These are phyloP conservation scores for Cercospora citrullina DNA, from an alignment of 2,329 filamentous ascomycete genomes.

Conservation along the genomic window DNA sequence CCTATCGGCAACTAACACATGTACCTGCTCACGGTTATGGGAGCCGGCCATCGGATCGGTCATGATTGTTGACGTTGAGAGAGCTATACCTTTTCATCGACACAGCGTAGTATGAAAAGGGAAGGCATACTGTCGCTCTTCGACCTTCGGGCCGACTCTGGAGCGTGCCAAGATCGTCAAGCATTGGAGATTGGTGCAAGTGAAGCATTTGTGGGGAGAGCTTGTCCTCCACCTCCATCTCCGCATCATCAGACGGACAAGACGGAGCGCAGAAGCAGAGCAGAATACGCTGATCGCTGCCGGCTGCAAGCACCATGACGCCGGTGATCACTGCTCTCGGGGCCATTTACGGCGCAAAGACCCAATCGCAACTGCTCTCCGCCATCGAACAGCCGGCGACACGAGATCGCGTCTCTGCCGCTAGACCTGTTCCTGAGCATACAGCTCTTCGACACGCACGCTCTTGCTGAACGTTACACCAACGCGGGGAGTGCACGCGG, in stretches of 20 bases:
- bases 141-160: not conserved
- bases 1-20: no score
- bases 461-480: not conserved
- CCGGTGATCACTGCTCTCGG: not conserved
- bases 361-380: not conserved
- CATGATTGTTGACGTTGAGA: not conserved
- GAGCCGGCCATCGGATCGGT: not conserved
- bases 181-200: not conserved
- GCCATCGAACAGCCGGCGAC: not conserved
- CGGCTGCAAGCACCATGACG: not conserved
- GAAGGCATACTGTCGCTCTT: not conserved
- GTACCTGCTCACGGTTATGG: not conserved
- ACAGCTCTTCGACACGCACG: not conserved
- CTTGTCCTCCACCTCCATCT: not conserved
- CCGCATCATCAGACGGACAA: not conserved
- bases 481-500: not conserved
- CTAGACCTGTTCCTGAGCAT: not conserved
- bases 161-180: not conserved
- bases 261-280: not conserved
- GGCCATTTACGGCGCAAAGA: not conserved
- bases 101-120: not conserved
- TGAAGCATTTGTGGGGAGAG: slow-evolving; percentile 2
- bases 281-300: not conserved
- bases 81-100: not conserved
- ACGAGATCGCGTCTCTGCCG: not conserved